phyloP scores from a whole-genome alignment of 2,329 filamentous ascomycete genomes.

The Apiospora arundinis region DNA sequence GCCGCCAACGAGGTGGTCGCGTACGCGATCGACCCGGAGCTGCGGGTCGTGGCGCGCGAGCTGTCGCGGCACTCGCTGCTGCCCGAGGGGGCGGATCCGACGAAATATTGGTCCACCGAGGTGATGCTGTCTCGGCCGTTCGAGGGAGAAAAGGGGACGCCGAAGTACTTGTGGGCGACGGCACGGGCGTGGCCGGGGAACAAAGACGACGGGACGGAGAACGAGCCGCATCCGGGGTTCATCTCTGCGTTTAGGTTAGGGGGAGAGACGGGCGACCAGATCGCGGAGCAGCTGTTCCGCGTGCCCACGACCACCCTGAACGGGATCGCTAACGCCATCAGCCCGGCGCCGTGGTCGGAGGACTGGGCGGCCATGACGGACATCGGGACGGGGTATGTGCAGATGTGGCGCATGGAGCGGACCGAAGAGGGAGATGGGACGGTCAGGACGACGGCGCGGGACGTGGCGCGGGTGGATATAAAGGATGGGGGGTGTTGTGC shows the following conservation, averaged over 20 bases:
- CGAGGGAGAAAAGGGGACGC: not conserved
- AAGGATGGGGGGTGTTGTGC: conserved; percentile 33
- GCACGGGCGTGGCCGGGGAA: conserved; percentile 23
- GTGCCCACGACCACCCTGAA: conserved; percentile 29
- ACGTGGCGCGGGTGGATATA: conserved; percentile 30
- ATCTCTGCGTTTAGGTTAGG: conserved; percentile 30
- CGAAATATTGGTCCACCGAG: conserved; percentile 31
- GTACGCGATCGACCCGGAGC: conserved; percentile 24
- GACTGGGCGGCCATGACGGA: conserved; percentile 32
- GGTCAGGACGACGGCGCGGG: conserved; percentile 13
- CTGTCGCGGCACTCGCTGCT: conserved; percentile 27
- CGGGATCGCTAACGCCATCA: conserved; percentile 31
- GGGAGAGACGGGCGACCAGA: conserved; percentile 15
- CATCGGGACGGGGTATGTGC: conserved; percentile 28
- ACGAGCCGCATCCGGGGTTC: conserved; percentile 26
- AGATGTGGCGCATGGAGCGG: conserved; percentile 30
- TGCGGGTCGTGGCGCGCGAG: not conserved
- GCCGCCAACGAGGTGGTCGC: conserved; percentile 26
- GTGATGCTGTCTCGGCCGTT: conserved; percentile 30
- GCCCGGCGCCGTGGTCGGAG: conserved; percentile 28
- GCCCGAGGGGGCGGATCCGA: conserved; percentile 23
- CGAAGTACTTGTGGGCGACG: conserved; percentile 32
- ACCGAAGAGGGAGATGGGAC: too few species aligned
- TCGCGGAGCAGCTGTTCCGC: conserved; percentile 29
- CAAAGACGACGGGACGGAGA: not conserved